Evolutionary conservation across 441 rosid genomes (phyloP).

Genomic region (Sinapis alba): DNA sequence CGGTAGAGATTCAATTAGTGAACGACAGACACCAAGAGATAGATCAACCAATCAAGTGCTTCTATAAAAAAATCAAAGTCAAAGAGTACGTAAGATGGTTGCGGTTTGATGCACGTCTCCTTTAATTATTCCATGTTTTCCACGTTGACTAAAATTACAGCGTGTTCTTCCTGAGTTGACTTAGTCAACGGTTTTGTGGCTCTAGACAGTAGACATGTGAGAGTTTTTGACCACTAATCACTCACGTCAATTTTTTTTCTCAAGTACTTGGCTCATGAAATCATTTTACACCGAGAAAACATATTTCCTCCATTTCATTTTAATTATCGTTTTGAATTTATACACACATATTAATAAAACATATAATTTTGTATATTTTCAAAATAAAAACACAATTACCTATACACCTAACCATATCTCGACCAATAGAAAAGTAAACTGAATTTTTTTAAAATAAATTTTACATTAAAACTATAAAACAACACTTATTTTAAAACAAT

Average conservation of each 20-base stretch:
- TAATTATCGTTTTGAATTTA: too few relatives aligned
- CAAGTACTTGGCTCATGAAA: neutral
- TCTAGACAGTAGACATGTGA: neutral
- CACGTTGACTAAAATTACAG: constrained; percentile 16
- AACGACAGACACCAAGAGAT: neutral
- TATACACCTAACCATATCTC: too few relatives aligned
- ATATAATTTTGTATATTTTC: too few relatives aligned
- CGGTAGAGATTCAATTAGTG: neutral
- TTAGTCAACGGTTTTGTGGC: constrained; percentile 1
- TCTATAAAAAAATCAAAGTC: constrained; percentile 19
- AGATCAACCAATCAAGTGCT: neutral
- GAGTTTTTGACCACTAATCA: neutral
- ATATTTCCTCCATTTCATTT: too few relatives aligned
- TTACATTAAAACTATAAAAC: too few relatives aligned
- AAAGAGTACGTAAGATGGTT: constrained; percentile 1
- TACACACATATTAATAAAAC: too few relatives aligned
- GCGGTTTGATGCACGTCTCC: neutral
- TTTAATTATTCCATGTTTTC: constrained; percentile 3
- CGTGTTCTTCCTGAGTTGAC: constrained; percentile 1
- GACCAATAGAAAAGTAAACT: too few relatives aligned
- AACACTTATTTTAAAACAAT: too few relatives aligned
- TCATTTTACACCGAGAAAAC: neutral
- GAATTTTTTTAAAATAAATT: too few relatives aligned
- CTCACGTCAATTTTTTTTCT: neutral
- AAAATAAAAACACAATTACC: too few relatives aligned